Conservation (phyloP, 257 asterid genomes). For the Cruciata laevipes region DNA sequence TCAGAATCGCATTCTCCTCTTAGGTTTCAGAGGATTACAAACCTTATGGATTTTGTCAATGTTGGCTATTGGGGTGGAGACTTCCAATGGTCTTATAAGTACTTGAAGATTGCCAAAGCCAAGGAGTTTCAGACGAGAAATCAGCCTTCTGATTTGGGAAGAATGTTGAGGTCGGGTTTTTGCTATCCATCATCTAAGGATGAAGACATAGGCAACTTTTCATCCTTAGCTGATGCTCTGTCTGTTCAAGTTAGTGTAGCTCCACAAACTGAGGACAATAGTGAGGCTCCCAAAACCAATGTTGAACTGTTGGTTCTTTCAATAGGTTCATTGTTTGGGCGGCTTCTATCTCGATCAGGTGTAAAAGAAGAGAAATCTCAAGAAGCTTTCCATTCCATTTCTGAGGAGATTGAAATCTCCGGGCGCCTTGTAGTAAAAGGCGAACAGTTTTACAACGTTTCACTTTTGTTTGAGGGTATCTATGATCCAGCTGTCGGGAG, state of each 20-base stretch:
- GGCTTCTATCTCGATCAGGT: neutral
- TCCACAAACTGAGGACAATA: neutral
- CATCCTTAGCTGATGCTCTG: conserved; percentile 11
- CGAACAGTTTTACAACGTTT: neutral
- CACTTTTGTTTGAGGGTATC: conserved; percentile 6
- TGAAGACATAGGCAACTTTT: conserved; percentile 11
- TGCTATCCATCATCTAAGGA: conserved; percentile 14
- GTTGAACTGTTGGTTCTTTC: conserved; percentile 13
- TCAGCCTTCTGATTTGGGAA: conserved; percentile 5
- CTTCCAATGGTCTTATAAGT: conserved; percentile 4
- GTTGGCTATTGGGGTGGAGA: neutral
- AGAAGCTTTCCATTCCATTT: neutral
- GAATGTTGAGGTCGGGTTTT: neutral
- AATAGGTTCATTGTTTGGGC: conserved; percentile 15
- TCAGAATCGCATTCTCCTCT: conserved; percentile 1
- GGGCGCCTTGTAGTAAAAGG: conserved; percentile 7
- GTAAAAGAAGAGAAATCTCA: conserved; percentile 6
- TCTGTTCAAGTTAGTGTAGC: conserved; percentile 13
- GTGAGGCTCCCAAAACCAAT: neutral
- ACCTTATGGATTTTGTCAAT: neutral
- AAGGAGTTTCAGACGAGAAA: conserved; percentile 9
- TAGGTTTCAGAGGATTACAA: conserved; percentile 4
- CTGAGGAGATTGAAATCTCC: conserved; percentile 14
- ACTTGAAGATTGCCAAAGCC: conserved; percentile 1
- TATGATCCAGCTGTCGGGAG: conserved; percentile 13